Evolutionary conservation across 768 basidiomycete species (phyloP).

Genomic region (Cystobasidium onofrii): DNA sequence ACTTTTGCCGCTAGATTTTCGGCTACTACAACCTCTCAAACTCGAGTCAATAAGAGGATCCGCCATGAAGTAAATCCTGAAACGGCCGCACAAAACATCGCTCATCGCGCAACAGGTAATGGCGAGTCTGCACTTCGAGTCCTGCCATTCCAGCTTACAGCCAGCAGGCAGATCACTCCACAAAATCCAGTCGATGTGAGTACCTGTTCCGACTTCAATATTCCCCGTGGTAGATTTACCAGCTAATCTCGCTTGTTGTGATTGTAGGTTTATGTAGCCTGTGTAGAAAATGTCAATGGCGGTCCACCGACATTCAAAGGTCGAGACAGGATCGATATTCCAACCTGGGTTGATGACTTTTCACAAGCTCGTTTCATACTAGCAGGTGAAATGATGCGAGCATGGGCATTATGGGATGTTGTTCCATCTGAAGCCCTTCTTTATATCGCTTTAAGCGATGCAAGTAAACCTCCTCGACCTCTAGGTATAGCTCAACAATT

Average conservation of each 20-base stretch:
- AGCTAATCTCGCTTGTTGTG: no score
- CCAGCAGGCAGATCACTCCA: neutral
- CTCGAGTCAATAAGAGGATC: neutral
- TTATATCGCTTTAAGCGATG: constrained; percentile 15
- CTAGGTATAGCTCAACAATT: constrained; percentile 13
- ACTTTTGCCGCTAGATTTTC: no score
- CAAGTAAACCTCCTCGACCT: neutral
- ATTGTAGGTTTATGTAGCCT: constrained; percentile 21
- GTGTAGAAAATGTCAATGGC: neutral
- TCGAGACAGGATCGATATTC: constrained; percentile 13
- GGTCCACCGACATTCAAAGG: neutral
- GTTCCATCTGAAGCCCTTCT: neutral
- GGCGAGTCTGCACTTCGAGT: neutral
- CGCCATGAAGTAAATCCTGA: neutral
- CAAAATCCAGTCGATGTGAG: constrained; percentile 28
- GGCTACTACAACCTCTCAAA: no score
- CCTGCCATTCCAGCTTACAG: neutral
- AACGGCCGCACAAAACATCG: neutral
- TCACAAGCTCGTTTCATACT: constrained; percentile 24
- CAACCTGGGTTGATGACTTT: constrained; percentile 26
- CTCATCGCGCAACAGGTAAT: neutral
- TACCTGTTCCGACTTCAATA: neutral
- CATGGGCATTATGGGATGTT: constrained; percentile 22
- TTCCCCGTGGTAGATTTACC: neutral
- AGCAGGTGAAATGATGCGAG: constrained; percentile 24